phyloP scores from a whole-genome alignment of 495 filamentous ascomycete species.

The Aspergillus nanangensis region DNA sequence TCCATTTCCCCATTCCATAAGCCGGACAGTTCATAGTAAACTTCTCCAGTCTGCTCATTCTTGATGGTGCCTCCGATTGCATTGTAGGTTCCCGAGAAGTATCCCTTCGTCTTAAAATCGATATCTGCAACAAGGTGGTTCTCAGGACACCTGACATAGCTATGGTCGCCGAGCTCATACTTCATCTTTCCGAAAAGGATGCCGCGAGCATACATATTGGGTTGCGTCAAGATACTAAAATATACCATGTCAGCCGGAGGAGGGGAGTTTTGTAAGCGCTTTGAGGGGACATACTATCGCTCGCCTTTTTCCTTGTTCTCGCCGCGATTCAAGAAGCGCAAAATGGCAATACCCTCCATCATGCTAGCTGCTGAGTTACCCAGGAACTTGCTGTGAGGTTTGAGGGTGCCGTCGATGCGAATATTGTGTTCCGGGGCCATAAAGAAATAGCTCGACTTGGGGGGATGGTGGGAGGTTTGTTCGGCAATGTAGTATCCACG shows the following conservation, averaged over 20 bases:
- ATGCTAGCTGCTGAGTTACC: constrained; percentile 97
- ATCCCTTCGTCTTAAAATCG: constrained; percentile 98
- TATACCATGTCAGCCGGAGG: constrained; percentile 5
- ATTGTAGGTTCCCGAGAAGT: constrained; percentile 94
- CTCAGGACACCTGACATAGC: constrained; percentile 89
- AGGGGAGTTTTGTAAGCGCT: not conserved
- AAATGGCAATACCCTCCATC: constrained; percentile 93
- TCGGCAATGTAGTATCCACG: constrained; percentile 94
- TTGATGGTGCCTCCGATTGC: constrained; percentile 91
- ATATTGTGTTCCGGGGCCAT: constrained; percentile 95
- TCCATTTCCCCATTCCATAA: constrained; percentile 94
- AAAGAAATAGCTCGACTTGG: constrained; percentile 98
- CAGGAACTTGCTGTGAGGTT: constrained; percentile 93
- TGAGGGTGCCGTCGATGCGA: constrained; percentile 90
- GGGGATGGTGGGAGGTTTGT: constrained; percentile 94
- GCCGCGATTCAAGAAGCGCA: constrained; percentile 77
- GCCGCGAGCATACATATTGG: constrained; percentile 98
- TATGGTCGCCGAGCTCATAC: constrained; percentile 97
- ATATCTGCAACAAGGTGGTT: constrained; percentile 82
- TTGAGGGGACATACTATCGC: constrained; percentile 65
- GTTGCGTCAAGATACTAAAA: constrained; percentile 79
- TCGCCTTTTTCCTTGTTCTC: constrained; percentile 61
- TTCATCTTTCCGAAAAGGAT: constrained; percentile 99
- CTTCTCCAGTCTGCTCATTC: constrained; percentile 79
- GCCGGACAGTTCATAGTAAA: constrained; percentile 84